Conservation (phyloP, 257 asterid genomes). For the Scutellaria barbata region DNA sequence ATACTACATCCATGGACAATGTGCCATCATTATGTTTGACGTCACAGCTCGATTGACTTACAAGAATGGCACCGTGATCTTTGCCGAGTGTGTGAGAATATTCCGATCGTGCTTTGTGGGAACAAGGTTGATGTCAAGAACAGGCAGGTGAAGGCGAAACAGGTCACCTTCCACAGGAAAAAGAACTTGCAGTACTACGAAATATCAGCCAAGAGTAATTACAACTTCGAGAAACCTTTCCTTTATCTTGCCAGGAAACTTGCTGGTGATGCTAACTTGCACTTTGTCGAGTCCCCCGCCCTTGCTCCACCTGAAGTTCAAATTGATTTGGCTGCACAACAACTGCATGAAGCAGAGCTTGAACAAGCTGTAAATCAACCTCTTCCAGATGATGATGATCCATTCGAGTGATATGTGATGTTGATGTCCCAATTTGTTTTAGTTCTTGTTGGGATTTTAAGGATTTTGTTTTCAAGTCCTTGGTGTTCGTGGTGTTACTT, state of each 20-base stretch:
- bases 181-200: constrained; percentile 76
- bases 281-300: constrained; percentile 74
- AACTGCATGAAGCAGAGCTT: constrained; percentile 79
- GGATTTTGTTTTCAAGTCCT: constrained; percentile 30
- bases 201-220: constrained; percentile 81
- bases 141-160: constrained; percentile 82
- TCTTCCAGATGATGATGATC: constrained; percentile 86
- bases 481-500: background rate
- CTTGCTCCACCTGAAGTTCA: constrained; percentile 75
- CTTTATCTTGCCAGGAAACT: constrained; percentile 70
- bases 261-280: constrained; percentile 70
- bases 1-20: constrained; percentile 85
- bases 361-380: constrained; percentile 68
- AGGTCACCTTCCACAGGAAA: constrained; percentile 77
- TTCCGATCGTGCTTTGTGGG: constrained; percentile 75
- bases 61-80: constrained; percentile 90
- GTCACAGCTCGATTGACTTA: constrained; percentile 81
- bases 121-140: constrained; percentile 83
- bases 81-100: constrained; percentile 76
- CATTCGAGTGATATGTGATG: constrained; percentile 50
- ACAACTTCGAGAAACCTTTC: constrained; percentile 87
- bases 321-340: constrained; percentile 65
- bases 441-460: constrained; percentile 4
- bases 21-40: constrained; percentile 85
- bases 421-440: constrained; percentile 20